Conservation (phyloP, 805 yeast species). For the Lachancea quebecensis region DNA sequence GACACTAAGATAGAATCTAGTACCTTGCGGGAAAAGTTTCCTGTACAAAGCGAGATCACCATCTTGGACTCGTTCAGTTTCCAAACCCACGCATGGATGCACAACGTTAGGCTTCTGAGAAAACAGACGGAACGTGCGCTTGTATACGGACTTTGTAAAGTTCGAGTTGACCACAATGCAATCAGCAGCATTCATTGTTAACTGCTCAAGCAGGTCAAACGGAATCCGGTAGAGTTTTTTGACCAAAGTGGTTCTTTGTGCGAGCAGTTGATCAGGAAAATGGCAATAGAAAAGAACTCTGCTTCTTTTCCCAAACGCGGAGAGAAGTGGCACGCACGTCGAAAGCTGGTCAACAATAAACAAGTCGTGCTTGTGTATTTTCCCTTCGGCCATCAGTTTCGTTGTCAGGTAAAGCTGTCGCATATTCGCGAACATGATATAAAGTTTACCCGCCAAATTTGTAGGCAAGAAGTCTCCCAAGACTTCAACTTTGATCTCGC, state of each 20-base stretch:
- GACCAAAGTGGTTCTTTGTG: conserved; percentile 47
- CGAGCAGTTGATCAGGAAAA: conserved; percentile 83
- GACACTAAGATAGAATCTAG: conserved; percentile 55
- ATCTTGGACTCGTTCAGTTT: conserved; percentile 16
- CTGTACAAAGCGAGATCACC: conserved; percentile 15
- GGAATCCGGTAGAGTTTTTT: conserved; percentile 69
- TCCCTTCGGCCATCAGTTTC: conserved; percentile 41
- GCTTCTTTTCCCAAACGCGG: conserved; percentile 34
- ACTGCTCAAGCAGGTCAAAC: conserved; percentile 78
- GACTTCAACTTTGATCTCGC: conserved; percentile 54
- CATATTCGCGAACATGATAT: conserved; percentile 73
- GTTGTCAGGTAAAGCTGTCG: conserved; percentile 68
- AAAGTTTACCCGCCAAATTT: conserved; percentile 53
- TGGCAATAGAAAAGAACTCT: conserved; percentile 85
- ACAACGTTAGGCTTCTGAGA: conserved; percentile 29
- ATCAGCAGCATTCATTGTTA: conserved; percentile 72
- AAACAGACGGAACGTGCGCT: conserved; percentile 48
- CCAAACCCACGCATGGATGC: conserved; percentile 62
- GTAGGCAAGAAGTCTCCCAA: conserved; percentile 84
- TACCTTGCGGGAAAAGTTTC: conserved; percentile 11
- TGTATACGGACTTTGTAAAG: conserved; percentile 69
- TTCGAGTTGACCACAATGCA: conserved; percentile 78
- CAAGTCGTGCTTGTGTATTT: conserved; percentile 51
- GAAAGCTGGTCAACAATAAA: conserved; percentile 86
- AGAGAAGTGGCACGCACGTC: conserved; percentile 67